A percentile compares a stretch with the other conserved stretches of the same genome.
Conservation (phyloP, 441 rosid species). For the Melastoma candidum region DNA sequence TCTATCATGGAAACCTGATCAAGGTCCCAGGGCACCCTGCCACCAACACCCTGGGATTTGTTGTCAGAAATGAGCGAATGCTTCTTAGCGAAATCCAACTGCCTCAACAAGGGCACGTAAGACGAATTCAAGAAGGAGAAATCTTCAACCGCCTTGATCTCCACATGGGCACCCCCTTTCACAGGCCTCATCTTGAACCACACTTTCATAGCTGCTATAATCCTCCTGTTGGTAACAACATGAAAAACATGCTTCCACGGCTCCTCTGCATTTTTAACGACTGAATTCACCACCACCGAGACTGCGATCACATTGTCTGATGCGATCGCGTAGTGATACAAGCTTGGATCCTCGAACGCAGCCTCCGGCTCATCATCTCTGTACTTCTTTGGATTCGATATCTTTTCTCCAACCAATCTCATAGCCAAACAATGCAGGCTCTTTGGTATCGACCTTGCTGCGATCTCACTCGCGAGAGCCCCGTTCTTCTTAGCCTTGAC, state of each 20-base stretch:
- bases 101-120: constrained; percentile 64
- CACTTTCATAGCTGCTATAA: constrained; percentile 82
- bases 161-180: constrained; percentile 66
- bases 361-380: constrained; percentile 37
- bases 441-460: constrained; percentile 79
- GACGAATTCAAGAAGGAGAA: constrained; percentile 56
- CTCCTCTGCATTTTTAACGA: constrained; percentile 76
- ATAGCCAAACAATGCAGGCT: constrained; percentile 89
- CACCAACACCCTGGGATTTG: constrained; percentile 36
- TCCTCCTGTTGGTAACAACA: constrained; percentile 77
- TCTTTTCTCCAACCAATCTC: constrained; percentile 84
- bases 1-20: constrained; percentile 54
- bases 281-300: constrained; percentile 87
- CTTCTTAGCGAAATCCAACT: constrained; percentile 55
- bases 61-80: constrained; percentile 39
- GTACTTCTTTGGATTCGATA: constrained; percentile 64
- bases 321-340: constrained; percentile 76
- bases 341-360: constrained; percentile 62
- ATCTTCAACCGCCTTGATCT: constrained; percentile 76
- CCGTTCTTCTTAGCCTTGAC: constrained; percentile 84
- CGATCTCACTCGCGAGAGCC: constrained; percentile 65
- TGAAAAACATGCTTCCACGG: constrained; percentile 91
- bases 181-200: constrained; percentile 93
- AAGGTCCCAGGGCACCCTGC: constrained; percentile 48
- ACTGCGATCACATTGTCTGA: constrained; percentile 89